Base-by-base conservation (phyloP, 331 rosid species). In the Telfairia occidentalis region DNA sequence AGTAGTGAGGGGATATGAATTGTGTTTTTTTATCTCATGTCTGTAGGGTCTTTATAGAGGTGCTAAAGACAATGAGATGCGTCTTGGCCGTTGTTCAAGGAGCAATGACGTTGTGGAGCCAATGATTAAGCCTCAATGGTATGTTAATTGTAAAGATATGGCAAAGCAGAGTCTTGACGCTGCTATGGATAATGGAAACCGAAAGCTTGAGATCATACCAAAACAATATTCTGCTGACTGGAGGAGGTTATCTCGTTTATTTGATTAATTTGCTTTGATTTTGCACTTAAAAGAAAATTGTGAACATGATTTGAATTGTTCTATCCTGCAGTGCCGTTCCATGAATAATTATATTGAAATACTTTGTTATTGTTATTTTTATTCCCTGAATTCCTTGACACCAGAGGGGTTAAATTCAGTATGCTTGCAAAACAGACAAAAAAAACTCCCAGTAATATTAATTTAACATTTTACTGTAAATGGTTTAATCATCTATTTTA, bases 51-150 rank as follows among this genome's bases (percentile, higher is more conserved):
- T 94, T 72, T 88, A 87, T 77, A 88, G 86, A 85, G 97, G 92
- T 78, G 91, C 90, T 61, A 89, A 87, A 78, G 82, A 79, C 81
- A 94, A 94, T 80, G 98, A 91, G 79, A 94, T 94, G 98, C 96
- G 96, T 63, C 96, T 94, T 73, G 97, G 97, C 49, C 78, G 87
- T 15, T 94, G 98, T 87, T 90, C 96, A 77, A 90, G 99, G 86
- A 95, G 84, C 83, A 87, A 89, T 84, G 99, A 91, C 84, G 97
- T 95, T 78, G 86, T 95, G 75, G 97, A 95, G 83, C 99, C 99
- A 71, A 71, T 92, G 90, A 90, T 95, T 83, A 95, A 90, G 83
- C 99, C 97, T 42, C 97, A 92, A 7, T 95, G 99, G 99, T 95
- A 95, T 78, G 93, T 95, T 65, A 90, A 37, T 78, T 92, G 97